Evolutionary conservation across 352 stramenopile genomes (phyloP), one percentile per base, ranked within the genome.

Genomic region (Globisporangium cystogenes): DNA sequence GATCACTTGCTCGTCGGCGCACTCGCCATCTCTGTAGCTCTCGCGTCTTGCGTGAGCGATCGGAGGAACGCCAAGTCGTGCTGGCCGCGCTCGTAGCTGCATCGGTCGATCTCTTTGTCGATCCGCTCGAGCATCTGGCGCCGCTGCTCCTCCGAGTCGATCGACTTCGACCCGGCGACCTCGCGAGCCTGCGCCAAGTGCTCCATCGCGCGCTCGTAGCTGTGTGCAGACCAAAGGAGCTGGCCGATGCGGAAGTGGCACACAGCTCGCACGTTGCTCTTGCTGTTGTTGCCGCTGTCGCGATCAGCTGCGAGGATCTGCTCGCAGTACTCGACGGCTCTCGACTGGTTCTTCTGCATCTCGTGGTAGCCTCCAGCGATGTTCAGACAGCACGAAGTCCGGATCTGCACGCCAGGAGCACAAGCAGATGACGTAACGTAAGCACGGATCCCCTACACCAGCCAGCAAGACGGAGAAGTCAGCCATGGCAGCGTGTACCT

Each of bases 361-460:
- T 90, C 79, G 7, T 84, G 58, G 39, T 51, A 82, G 11, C 70
- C 76, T 18, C 67, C 74, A 10, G 72, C 76, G 42, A 87, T 87
- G 39, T 87, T 87, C 16, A 90, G 51, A 41, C 80, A 72, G 48
- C 72, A 87, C 10, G 76, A 72, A 7, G 40, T 47, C 35, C 47
- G 37, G 2, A 87, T 62, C 57, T 84, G 60, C 6, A 77, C 24
- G 7, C 20, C 35, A 18, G 21, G 1, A 43, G 10, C 5, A n/a
- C 29, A 33, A 4, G 20, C 15, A 6, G 10, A 18, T 6, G 37
- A 23, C 6, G 8, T 18, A 43, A 0, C 1, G 37, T 24, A 5
- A 43, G 37, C n/a, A 4, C 18, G 37, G 10, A 6, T 23, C 29
- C 29, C 10, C 3, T 33, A 11, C 5, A 10, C 8, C 5, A 43